Conservation (phyloP, 805 yeast species). For the Yarrowia yakushimensis region DNA sequence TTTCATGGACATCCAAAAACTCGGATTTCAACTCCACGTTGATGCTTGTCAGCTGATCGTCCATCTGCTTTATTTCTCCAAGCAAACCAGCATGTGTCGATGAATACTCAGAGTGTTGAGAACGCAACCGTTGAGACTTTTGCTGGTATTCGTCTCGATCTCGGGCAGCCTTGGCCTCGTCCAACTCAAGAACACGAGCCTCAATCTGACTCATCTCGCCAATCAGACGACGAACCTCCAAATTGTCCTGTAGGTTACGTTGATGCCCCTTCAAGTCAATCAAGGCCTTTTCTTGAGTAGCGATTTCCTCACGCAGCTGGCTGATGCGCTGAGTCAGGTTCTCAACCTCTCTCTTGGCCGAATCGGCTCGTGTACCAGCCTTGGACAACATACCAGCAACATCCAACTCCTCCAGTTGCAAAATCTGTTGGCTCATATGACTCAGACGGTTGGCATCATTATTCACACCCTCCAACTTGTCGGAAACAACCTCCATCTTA, state of each 20-base stretch:
- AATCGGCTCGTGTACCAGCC: neutral
- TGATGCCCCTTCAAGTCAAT: slow-evolving; percentile 60
- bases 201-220: slow-evolving; percentile 42
- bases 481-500: neutral
- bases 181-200: slow-evolving; percentile 45
- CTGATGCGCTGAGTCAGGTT: neutral
- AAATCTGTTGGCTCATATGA: neutral
- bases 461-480: neutral
- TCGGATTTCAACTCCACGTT: slow-evolving; percentile 64
- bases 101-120: slow-evolving; percentile 51
- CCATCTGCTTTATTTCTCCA: slow-evolving; percentile 84
- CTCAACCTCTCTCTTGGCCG: neutral
- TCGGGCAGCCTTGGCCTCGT: slow-evolving; percentile 55
- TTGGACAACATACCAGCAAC: neutral
- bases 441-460: neutral
- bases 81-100: slow-evolving; percentile 67
- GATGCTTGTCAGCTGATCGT: slow-evolving; percentile 60
- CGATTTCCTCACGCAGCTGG: slow-evolving; percentile 29
- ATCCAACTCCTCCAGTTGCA: neutral
- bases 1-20: slow-evolving; percentile 60
- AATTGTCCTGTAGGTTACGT: slow-evolving; percentile 59
- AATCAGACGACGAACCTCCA: slow-evolving; percentile 52
- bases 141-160: slow-evolving; percentile 60
- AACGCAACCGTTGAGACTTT: slow-evolving; percentile 50
- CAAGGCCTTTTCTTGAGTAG: slow-evolving; percentile 43